Percentiles rank a stretch among this genome's conserved stretches.
Conservation (phyloP, 345 rosid species). For the Heritiera fomes region DNA sequence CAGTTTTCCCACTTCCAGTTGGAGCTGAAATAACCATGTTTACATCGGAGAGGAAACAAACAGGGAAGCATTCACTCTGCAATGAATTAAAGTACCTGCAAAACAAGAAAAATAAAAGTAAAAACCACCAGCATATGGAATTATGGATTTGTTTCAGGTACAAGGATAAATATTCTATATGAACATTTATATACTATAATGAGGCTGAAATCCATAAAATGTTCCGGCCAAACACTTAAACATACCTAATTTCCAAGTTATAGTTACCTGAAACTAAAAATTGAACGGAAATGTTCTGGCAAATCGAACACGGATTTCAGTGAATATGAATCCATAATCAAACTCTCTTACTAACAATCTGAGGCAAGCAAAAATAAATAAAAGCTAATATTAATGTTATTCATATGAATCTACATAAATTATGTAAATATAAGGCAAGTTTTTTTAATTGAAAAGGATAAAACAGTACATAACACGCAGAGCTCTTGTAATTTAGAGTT, state of each 20-base stretch:
- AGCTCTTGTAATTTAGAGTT: not conserved
- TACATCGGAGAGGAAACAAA: constrained; percentile 74
- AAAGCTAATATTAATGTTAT: not conserved
- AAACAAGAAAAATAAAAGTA: not conserved
- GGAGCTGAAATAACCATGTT: constrained; percentile 99
- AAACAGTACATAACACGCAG: not conserved
- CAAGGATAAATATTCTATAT: not conserved
- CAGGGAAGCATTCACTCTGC: constrained; percentile 94
- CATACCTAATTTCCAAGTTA: not conserved
- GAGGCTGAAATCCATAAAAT: not conserved
- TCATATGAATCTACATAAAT: not conserved
- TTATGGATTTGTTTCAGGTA: not conserved
- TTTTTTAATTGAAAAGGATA: not conserved
- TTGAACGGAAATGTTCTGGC: constrained; percentile 68
- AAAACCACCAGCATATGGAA: not conserved
- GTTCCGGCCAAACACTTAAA: not conserved
- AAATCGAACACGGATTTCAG: constrained; percentile 77
- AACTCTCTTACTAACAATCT: no score
- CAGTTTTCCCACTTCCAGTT: constrained; percentile 97
- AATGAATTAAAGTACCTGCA: constrained; percentile 88
- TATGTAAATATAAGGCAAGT: not conserved
- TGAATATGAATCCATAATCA: constrained; percentile 64
- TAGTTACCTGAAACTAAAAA: constrained; percentile 71
- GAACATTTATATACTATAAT: not conserved
- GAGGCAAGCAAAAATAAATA: not conserved